Percentiles rank a stretch among this genome's conserved stretches.
These are phyloP conservation scores for Pleurotus platypus DNA, from an alignment of 768 basidiomycete genomes.

Conservation along the genomic window DNA sequence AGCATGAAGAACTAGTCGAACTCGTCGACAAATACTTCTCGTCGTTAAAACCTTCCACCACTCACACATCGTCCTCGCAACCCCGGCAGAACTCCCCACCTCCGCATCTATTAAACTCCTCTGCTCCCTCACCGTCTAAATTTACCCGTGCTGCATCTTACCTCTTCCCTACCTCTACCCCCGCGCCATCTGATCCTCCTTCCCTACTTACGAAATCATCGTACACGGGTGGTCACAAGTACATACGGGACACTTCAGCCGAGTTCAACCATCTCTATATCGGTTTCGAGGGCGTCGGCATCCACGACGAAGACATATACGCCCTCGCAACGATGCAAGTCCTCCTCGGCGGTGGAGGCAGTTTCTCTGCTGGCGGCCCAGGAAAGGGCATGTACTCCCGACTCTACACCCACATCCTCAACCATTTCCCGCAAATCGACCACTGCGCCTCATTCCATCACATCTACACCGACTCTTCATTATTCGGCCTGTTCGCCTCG, in stretches of 20 bases:
- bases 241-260: slow-evolving; percentile 52
- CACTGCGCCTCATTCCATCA: slow-evolving; percentile 97
- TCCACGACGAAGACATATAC: slow-evolving; percentile 90
- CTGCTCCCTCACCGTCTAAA: slow-evolving; percentile 55
- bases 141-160: slow-evolving; percentile 71
- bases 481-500: slow-evolving; percentile 89
- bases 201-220: slow-evolving; percentile 35
- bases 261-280: slow-evolving; percentile 94
- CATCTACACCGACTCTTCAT: slow-evolving; percentile 90
- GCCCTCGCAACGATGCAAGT: slow-evolving; percentile 92
- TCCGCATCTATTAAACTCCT: slow-evolving; percentile 56
- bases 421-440: slow-evolving; percentile 90
- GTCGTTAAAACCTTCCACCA: slow-evolving; percentile 42
- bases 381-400: slow-evolving; percentile 99
- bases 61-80: slow-evolving; percentile 23
- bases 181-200: slow-evolving; percentile 14
- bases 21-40: slow-evolving; percentile 84
- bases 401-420: slow-evolving; percentile 92
- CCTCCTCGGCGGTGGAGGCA: slow-evolving; percentile 91
- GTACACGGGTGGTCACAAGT: slow-evolving; percentile 85
- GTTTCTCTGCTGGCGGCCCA: slow-evolving; percentile 96
- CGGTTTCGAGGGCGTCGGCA: slow-evolving; percentile 87
- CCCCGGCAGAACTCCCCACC: slow-evolving; percentile 31
- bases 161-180: slow-evolving; percentile 47
- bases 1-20: slow-evolving; percentile 84